Conservation (phyloP, 2,329 filamentous ascomycete genomes). For the Sporothrix euskadiensis region DNA sequence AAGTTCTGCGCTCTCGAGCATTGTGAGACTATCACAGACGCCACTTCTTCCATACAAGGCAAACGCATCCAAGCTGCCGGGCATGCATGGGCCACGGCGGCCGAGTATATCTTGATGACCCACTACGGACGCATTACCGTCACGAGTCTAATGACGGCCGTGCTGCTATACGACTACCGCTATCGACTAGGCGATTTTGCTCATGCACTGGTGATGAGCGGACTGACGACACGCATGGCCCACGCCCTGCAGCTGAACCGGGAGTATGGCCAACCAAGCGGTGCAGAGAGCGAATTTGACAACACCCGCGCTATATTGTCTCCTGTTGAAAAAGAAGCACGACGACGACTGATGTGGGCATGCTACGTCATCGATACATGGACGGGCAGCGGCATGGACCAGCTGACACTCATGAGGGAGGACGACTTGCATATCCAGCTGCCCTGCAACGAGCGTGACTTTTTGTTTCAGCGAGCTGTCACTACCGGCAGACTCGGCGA, state of each 20-base stretch:
- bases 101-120: conserved; percentile 21
- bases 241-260: conserved; percentile 29
- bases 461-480: conserved; percentile 46
- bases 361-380: conserved; percentile 50
- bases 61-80: conserved; percentile 21
- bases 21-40: background rate
- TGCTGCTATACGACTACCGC: conserved; percentile 29
- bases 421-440: conserved; percentile 47
- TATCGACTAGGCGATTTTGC: conserved; percentile 26
- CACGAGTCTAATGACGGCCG: conserved; percentile 24
- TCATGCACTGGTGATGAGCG: conserved; percentile 25
- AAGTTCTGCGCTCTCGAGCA: conserved; percentile 25
- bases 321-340: conserved; percentile 29
- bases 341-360: conserved; percentile 51
- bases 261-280: conserved; percentile 13
- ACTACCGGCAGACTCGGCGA: background rate
- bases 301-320: conserved; percentile 36
- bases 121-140: conserved; percentile 24
- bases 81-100: conserved; percentile 25
- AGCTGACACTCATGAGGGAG: conserved; percentile 24
- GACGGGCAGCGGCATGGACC: conserved; percentile 37
- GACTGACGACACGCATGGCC: conserved; percentile 27
- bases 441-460: conserved; percentile 53
- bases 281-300: conserved; percentile 41
- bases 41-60: background rate